Conservation (phyloP, 108 stramenopile species). For the Cyclotella distinguenda region DNA sequence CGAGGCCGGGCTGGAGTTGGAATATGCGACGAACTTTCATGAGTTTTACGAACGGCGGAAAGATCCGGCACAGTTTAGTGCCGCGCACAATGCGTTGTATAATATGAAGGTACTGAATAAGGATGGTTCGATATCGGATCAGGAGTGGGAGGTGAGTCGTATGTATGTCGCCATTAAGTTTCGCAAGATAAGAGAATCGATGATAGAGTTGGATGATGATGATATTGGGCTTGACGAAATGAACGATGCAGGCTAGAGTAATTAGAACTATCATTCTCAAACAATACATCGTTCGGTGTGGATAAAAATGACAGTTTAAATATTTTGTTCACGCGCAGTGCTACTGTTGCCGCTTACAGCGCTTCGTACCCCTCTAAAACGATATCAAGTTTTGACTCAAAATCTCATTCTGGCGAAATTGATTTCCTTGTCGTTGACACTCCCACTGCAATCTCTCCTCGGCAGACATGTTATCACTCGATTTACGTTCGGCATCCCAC, state of each 20-base stretch:
- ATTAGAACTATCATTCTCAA: no score
- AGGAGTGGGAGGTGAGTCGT: constrained; percentile 87
- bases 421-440: constrained; percentile 69
- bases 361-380: no score
- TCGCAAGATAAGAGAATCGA: constrained; percentile 82
- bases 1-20: constrained; percentile 77
- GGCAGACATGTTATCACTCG: constrained; percentile 49
- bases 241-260: constrained; percentile 6
- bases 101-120: constrained; percentile 87
- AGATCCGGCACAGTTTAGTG: constrained; percentile 52
- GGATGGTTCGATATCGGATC: constrained; percentile 69
- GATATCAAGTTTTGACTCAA: constrained; percentile 55
- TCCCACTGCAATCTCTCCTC: constrained; percentile 81
- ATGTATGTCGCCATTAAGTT: constrained; percentile 87
- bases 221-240: constrained; percentile 61
- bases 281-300: no score
- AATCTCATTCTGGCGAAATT: constrained; percentile 74
- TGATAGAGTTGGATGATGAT: constrained; percentile 59
- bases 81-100: constrained; percentile 69
- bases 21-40: constrained; percentile 82
- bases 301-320: no score
- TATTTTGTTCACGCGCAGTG: no score
- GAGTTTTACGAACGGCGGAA: constrained; percentile 72
- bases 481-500: constrained; percentile 63
- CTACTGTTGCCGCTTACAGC: no score